Percentiles rank a stretch among this genome's conserved stretches.
Conservation (phyloP, 2,329 filamentous ascomycete genomes). For the Beauveria bassiana region DNA sequence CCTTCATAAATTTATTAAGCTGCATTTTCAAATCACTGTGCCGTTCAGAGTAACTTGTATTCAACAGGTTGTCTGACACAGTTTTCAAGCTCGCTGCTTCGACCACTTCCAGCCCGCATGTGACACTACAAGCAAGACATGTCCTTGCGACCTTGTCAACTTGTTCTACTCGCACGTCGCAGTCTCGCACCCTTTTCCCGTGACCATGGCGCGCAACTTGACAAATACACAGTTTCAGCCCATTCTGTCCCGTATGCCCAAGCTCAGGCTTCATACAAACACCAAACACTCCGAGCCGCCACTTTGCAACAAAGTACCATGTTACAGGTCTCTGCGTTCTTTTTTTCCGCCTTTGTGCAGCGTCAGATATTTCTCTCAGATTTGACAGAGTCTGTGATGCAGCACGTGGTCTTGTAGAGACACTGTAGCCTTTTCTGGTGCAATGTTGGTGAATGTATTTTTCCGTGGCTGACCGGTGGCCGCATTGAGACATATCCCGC, state of each 20-base stretch:
- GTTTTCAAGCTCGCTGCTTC: background rate
- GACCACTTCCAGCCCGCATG: background rate
- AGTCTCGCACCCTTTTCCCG: background rate
- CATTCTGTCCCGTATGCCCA: background rate
- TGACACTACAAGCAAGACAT: background rate
- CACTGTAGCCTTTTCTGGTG: background rate
- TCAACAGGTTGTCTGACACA: background rate
- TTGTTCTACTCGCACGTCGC: too few species aligned
- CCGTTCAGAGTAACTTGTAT: background rate
- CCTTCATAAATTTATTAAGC: background rate
- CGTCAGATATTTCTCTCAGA: background rate
- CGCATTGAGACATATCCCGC: too few species aligned
- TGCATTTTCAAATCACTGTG: background rate
- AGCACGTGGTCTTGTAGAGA: too few species aligned
- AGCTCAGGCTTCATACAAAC: background rate
- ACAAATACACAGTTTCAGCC: background rate
- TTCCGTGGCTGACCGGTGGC: too few species aligned
- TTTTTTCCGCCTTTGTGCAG: background rate
- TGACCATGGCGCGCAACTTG: background rate
- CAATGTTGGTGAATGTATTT: background rate
- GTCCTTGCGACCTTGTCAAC: background rate
- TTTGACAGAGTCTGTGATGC: background rate
- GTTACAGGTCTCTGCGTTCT: background rate
- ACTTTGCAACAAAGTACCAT: background rate
- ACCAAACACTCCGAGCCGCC: background rate